Evolutionary conservation across 2,329 filamentous ascomycete genomes (phyloP).

Genomic region (Aspergillus viridinutans): DNA sequence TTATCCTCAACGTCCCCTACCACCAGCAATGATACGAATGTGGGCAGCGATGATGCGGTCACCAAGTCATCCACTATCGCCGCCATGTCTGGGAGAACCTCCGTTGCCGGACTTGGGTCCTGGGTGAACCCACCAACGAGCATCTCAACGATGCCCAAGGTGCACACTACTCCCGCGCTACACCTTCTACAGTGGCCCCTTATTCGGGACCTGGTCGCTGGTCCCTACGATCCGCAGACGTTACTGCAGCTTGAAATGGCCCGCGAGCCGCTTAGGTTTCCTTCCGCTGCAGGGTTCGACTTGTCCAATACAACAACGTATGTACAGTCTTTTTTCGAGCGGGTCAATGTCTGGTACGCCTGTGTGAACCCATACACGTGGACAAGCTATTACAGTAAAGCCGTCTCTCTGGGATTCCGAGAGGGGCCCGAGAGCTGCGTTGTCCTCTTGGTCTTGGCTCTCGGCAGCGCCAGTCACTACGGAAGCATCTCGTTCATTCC

Average conservation of each 20-base stretch:
- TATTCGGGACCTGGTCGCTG: constrained; percentile 69
- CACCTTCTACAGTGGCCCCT: constrained; percentile 74
- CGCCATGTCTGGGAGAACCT: constrained; percentile 37
- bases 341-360: constrained; percentile 81
- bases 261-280: constrained; percentile 64
- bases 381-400: constrained; percentile 69
- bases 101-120: constrained; percentile 64
- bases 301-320: constrained; percentile 70
- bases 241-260: constrained; percentile 77
- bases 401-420: constrained; percentile 69
- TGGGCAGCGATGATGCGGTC: constrained; percentile 54
- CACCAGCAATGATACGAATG: constrained; percentile 59
- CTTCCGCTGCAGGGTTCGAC: constrained; percentile 60
- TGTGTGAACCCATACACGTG: constrained; percentile 80
- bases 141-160: constrained; percentile 81
- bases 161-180: constrained; percentile 68
- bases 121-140: constrained; percentile 62
- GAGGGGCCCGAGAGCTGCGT: constrained; percentile 80
- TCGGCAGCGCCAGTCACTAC: constrained; percentile 70
- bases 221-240: constrained; percentile 76
- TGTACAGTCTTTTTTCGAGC: constrained; percentile 73
- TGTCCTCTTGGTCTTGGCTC: constrained; percentile 70
- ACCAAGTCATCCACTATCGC: constrained; percentile 29
- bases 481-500: constrained; percentile 72
- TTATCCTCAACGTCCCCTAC: constrained; percentile 61